These are phyloP conservation scores for Lentinula detonsa DNA, from an alignment of 768 basidiomycete genomes.

Conservation along the genomic window DNA sequence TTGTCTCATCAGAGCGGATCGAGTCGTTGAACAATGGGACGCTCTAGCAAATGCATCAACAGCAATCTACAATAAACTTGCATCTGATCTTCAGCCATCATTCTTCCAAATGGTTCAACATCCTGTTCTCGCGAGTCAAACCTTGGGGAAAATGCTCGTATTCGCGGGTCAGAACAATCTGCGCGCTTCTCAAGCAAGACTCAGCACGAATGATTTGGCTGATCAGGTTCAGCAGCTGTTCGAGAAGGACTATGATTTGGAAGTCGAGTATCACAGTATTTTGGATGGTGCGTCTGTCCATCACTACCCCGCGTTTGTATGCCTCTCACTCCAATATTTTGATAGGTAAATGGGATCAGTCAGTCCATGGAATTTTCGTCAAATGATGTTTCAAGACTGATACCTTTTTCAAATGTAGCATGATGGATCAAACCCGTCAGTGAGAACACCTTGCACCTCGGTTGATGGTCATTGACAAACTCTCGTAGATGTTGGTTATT, in stretches of 20 bases:
- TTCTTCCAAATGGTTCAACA: conserved; percentile 74
- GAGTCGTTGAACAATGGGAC: conserved; percentile 44
- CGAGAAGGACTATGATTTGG: conserved; percentile 55
- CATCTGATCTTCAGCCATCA: conserved; percentile 40
- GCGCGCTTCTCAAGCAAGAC: conserved; percentile 55
- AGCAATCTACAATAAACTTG: conserved; percentile 47
- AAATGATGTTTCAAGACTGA: not conserved
- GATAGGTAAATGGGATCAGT: conserved; percentile 62
- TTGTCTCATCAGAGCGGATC: conserved; percentile 48
- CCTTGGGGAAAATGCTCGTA: conserved; percentile 52
- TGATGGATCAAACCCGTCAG: conserved; percentile 70
- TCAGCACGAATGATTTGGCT: conserved; percentile 54
- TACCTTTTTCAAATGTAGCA: conserved; percentile 25
- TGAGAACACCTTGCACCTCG: not conserved
- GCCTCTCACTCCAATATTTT: not conserved
- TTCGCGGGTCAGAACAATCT: conserved; percentile 56
- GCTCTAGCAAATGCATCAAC: conserved; percentile 42
- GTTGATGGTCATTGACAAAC: not conserved
- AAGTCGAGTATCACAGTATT: conserved; percentile 52
- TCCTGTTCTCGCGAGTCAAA: conserved; percentile 52
- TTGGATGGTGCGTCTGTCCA: conserved; percentile 39
- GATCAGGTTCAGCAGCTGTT: conserved; percentile 51
- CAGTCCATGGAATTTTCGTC: conserved; percentile 14
- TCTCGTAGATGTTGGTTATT: conserved; percentile 45
- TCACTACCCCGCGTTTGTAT: not conserved